phyloP scores from a whole-genome alignment of 768 basidiomycete genomes.

The Tricholoma terreum region DNA sequence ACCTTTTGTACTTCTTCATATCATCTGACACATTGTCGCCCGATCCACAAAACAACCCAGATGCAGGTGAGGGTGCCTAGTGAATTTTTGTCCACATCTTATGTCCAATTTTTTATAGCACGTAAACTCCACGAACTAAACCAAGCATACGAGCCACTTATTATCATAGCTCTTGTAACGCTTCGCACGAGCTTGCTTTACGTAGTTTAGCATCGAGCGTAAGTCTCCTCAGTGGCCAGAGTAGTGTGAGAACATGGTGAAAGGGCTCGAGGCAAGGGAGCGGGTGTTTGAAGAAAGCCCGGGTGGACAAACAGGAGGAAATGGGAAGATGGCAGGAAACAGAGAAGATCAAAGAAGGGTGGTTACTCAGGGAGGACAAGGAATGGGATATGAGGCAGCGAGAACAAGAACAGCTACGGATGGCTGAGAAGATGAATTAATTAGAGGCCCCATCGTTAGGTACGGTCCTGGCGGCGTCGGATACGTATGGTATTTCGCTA shows the following conservation, averaged over 20 bases:
- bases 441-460: constrained; percentile 59
- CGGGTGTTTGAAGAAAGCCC: constrained; percentile 71
- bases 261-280: constrained; percentile 79
- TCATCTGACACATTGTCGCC: not conserved
- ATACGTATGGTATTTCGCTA: not conserved
- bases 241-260: constrained; percentile 71
- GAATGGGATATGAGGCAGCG: constrained; percentile 48
- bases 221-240: too few relatives aligned
- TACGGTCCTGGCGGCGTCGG: constrained; percentile 20
- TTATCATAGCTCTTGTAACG: too few relatives aligned
- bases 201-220: too few relatives aligned
- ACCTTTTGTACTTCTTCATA: not conserved
- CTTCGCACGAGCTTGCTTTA: too few relatives aligned
- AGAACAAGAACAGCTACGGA: constrained; percentile 39
- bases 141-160: constrained; percentile 76
- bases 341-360: constrained; percentile 72
- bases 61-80: constrained; percentile 52
- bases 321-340: constrained; percentile 54
- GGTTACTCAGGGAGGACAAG: constrained; percentile 62
- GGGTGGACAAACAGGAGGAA: constrained; percentile 60
- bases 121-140: constrained; percentile 84
- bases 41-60: constrained; percentile 58
- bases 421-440: constrained; percentile 33
- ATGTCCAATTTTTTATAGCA: constrained; percentile 33
- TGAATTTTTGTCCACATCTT: not conserved